These are phyloP conservation scores for Pichia sp. DNA, from an alignment of 1,139 yeast species.

Conservation along the genomic window DNA sequence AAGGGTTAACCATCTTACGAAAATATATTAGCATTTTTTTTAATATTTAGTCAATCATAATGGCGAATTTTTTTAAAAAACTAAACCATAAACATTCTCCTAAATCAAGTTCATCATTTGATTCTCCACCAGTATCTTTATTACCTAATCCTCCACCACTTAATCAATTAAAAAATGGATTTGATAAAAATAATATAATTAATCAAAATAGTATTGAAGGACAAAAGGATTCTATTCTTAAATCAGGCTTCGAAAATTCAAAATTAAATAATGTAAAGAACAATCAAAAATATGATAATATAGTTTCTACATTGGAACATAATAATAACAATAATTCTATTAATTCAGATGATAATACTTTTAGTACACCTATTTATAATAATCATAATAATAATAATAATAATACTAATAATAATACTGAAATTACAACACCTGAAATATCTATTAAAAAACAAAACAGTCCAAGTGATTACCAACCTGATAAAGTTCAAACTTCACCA, in stretches of 20 bases:
- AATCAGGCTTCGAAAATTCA: no score
- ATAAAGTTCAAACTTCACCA: no score
- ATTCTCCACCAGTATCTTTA: slow-evolving; percentile 9
- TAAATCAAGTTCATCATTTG: not conserved
- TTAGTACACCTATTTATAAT: not conserved
- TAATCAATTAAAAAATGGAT: slow-evolving; percentile 2
- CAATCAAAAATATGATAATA: no score
- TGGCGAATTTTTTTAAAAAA: slow-evolving; percentile 14
- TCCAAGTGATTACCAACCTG: no score
- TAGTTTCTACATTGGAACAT: no score
- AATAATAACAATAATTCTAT: not conserved
- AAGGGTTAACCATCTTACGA: no score
- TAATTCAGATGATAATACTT: not conserved
- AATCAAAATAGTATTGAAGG: not conserved
- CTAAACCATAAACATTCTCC: slow-evolving; percentile 6
- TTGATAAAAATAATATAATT: not conserved
- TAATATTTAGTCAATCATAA: not conserved
- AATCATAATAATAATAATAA: no score
- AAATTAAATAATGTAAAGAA: no score
- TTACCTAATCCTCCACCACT: slow-evolving; percentile 10
- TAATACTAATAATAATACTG: not conserved
- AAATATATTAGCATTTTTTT: no score
- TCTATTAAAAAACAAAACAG: not conserved
- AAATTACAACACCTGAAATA: not conserved
- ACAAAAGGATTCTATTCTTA: no score